Conservation (phyloP, 306 rosid genomes). For the Argentina anserina region DNA sequence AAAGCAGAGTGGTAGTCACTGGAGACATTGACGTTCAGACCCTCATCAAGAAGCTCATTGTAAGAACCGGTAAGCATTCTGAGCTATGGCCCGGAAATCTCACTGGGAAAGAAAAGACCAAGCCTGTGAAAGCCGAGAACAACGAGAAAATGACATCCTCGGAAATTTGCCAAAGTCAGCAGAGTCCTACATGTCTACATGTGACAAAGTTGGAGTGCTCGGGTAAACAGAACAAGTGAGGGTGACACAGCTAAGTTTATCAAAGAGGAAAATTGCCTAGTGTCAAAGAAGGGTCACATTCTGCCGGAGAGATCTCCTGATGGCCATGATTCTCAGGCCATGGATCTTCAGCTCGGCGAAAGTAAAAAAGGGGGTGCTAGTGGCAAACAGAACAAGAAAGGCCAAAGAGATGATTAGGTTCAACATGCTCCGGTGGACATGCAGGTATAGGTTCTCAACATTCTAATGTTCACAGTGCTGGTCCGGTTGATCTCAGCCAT, state of each 20-base stretch:
- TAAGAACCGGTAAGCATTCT: constrained; percentile 64
- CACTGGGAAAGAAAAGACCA: constrained; percentile 32
- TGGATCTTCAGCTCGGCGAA: constrained; percentile 15
- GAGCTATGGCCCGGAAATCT: constrained; percentile 66
- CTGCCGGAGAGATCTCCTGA: constrained; percentile 26
- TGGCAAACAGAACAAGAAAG: constrained; percentile 51
- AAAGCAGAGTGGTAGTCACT: constrained; percentile 67
- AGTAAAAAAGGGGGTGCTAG: constrained; percentile 19
- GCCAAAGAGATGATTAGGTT: constrained; percentile 22
- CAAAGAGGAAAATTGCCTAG: constrained; percentile 20
- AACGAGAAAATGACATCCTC: constrained; percentile 28
- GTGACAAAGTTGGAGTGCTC: constrained; percentile 17
- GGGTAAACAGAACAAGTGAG: constrained; percentile 29
- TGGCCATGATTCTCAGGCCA: constrained; percentile 10
- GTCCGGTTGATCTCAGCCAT: constrained; percentile 36
- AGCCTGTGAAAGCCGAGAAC: constrained; percentile 32
- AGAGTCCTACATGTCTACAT: background rate
- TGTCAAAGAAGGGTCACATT: constrained; percentile 25
- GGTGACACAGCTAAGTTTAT: constrained; percentile 14
- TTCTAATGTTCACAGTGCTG: constrained; percentile 22
- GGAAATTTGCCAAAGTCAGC: constrained; percentile 14
- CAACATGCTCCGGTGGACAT: constrained; percentile 22
- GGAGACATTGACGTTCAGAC: constrained; percentile 62
- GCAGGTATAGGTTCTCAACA: constrained; percentile 40
- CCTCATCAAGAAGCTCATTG: constrained; percentile 46